These are phyloP conservation scores for Aspergillus sp. DNA, from an alignment of 2,329 filamentous ascomycete species.

Conservation along the genomic window DNA sequence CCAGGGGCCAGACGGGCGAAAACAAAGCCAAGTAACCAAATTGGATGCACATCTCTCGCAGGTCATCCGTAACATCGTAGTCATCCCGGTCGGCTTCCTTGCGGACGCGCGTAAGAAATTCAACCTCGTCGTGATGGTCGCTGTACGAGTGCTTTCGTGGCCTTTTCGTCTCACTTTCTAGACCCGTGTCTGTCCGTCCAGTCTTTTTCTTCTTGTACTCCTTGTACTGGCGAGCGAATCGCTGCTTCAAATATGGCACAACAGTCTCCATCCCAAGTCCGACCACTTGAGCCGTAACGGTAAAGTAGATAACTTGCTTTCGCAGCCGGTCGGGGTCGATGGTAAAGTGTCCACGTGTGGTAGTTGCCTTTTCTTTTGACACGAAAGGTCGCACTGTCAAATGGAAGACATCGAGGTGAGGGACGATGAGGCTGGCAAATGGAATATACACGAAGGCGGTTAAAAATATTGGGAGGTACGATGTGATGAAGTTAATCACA, in stretches of 20 bases:
- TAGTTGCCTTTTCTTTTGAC: slow-evolving; percentile 70
- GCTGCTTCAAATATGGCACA: slow-evolving; percentile 81
- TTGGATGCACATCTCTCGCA: slow-evolving; percentile 92
- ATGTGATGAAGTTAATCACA: slow-evolving; percentile 97
- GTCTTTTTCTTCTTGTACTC: slow-evolving; percentile 31
- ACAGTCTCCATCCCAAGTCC: slow-evolving; percentile 84
- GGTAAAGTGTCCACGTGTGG: slow-evolving; percentile 60
- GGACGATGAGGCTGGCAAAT: slow-evolving; percentile 81
- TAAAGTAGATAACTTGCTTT: slow-evolving; percentile 95
- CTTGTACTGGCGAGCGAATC: slow-evolving; percentile 70
- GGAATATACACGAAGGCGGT: slow-evolving; percentile 95
- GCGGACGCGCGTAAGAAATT: slow-evolving; percentile 80
- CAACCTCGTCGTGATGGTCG: slow-evolving; percentile 76
- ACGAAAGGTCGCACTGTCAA: slow-evolving; percentile 74
- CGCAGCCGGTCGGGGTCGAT: slow-evolving; percentile 82
- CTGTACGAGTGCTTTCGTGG: slow-evolving; percentile 42
- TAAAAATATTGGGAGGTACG: slow-evolving; percentile 84
- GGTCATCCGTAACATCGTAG: slow-evolving; percentile 91
- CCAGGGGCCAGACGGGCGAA: slow-evolving; percentile 90
- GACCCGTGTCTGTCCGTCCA: slow-evolving; percentile 21
- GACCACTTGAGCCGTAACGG: slow-evolving; percentile 91
- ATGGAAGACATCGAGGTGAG: slow-evolving; percentile 84
- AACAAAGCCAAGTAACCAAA: slow-evolving; percentile 90
- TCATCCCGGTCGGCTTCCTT: slow-evolving; percentile 77
- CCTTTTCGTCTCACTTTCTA: slow-evolving; percentile 24